These are phyloP conservation scores for Sugiyamaella floridensis DNA, from an alignment of 805 yeast genomes.

Conservation along the genomic window DNA sequence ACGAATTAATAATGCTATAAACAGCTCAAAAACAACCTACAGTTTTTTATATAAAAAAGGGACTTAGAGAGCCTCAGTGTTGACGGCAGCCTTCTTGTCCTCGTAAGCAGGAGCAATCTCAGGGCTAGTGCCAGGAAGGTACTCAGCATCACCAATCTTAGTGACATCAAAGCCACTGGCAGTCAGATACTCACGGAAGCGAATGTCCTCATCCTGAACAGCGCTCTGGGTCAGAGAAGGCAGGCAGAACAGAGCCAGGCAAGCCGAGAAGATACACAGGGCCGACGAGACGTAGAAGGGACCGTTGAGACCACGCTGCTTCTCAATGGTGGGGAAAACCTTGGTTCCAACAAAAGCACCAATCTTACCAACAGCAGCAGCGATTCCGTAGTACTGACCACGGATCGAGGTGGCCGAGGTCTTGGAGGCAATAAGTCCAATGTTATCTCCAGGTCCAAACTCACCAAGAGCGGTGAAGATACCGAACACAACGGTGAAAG, in stretches of 20 bases:
- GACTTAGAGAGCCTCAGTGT: not conserved
- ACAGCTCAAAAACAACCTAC: not conserved
- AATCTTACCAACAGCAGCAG: constrained; percentile 85
- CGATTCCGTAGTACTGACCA: constrained; percentile 85
- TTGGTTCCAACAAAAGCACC: constrained; percentile 92
- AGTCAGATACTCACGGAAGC: constrained; percentile 59
- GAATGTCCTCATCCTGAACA: constrained; percentile 67
- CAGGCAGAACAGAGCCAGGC: constrained; percentile 59
- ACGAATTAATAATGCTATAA: not conserved
- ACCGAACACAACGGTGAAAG: constrained; percentile 81
- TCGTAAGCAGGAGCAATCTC: not conserved
- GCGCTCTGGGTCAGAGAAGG: constrained; percentile 84
- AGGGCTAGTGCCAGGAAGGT: not conserved
- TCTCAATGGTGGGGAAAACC: constrained; percentile 75
- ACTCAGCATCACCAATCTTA: constrained; percentile 41
- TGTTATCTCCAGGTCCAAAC: constrained; percentile 90
- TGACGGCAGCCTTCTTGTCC: not conserved
- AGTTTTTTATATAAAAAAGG: not conserved
- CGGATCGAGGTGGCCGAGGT: constrained; percentile 81
- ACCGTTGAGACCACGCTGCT: constrained; percentile 53
- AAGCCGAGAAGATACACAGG: constrained; percentile 65
- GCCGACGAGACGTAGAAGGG: constrained; percentile 81
- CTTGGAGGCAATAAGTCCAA: constrained; percentile 81
- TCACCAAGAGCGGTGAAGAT: constrained; percentile 83
- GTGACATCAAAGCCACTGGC: constrained; percentile 64